A percentile compares a stretch with the other conserved stretches of the same genome.
phyloP scores from a whole-genome alignment of 1,139 yeast genomes.

The Suhomyces ambrosiae region DNA sequence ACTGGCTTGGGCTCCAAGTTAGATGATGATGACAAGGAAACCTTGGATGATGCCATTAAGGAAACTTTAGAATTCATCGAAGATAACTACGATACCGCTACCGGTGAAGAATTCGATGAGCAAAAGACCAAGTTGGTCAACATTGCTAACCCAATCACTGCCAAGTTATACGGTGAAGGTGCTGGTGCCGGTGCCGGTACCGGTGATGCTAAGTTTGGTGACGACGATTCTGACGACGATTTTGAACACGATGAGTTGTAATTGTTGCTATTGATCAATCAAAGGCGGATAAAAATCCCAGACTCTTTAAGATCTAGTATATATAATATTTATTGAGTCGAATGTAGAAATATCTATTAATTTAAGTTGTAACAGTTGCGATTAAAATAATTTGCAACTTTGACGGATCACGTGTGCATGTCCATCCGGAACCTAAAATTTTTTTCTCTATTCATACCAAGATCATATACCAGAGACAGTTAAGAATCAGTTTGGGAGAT shows the following conservation, averaged over 20 bases:
- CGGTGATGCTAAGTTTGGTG: slow-evolving; percentile 50
- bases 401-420: slow-evolving; percentile 13
- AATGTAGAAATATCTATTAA: neutral
- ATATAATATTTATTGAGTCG: slow-evolving; percentile 1
- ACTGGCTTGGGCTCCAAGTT: slow-evolving; percentile 73
- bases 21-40: slow-evolving; percentile 89
- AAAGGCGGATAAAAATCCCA: neutral
- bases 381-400: slow-evolving; percentile 4
- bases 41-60: slow-evolving; percentile 82
- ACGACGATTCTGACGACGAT: slow-evolving; percentile 64
- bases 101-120: slow-evolving; percentile 91
- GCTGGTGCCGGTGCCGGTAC: slow-evolving; percentile 42
- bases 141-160: slow-evolving; percentile 88
- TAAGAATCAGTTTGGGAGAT: neutral
- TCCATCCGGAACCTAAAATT: slow-evolving; percentile 20
- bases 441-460: slow-evolving; percentile 13
- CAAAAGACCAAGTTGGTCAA: slow-evolving; percentile 85
- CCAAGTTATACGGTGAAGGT: slow-evolving; percentile 77
- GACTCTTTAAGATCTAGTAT: neutral
- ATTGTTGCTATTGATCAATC: slow-evolving; percentile 4
- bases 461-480: slow-evolving; percentile 1
- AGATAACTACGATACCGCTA: slow-evolving; percentile 84
- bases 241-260: slow-evolving; percentile 61
- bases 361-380: neutral
- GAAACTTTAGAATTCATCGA: slow-evolving; percentile 88